Evolutionary conservation across 495 filamentous ascomycete genomes (phyloP).

Genomic region (Aspergillus haitiensis): DNA sequence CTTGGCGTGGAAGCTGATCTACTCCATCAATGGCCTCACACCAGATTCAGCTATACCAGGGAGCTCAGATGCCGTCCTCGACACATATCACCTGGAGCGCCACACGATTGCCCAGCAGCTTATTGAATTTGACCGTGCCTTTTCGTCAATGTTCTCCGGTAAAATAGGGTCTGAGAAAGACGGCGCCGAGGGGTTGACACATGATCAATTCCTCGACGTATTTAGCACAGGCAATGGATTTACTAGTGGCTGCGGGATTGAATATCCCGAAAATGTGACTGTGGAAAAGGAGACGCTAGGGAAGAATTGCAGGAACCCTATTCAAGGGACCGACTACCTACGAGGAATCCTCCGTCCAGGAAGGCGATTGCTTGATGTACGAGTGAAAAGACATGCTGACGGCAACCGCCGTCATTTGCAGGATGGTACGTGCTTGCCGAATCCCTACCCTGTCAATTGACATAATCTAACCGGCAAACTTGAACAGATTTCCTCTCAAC

Average conservation of each 20-base stretch:
- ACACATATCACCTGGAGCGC: constrained; percentile 70
- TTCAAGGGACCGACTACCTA: constrained; percentile 45
- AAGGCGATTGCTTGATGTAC: constrained; percentile 37
- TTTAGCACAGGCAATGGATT: constrained; percentile 50
- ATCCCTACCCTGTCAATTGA: not conserved
- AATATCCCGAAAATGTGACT: constrained; percentile 45
- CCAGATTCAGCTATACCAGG: constrained; percentile 26
- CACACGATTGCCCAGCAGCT: constrained; percentile 68
- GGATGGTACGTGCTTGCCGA: constrained; percentile 38
- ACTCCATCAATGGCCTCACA: constrained; percentile 64
- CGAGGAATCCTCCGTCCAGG: constrained; percentile 41
- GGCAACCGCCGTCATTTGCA: constrained; percentile 46
- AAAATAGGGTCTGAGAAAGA: constrained; percentile 43
- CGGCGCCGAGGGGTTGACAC: constrained; percentile 40
- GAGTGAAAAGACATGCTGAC: constrained; percentile 47
- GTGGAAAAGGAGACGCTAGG: constrained; percentile 30
- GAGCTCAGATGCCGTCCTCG: constrained; percentile 55
- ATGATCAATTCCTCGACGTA: constrained; percentile 53
- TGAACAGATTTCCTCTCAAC: constrained; percentile 42
- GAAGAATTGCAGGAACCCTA: constrained; percentile 25
- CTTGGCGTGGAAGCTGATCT: constrained; percentile 80
- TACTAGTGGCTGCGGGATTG: constrained; percentile 48
- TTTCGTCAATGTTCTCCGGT: constrained; percentile 53
- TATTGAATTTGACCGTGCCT: constrained; percentile 68
- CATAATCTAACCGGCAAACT: not conserved